Base-by-base conservation (phyloP, 306 rosid genomes). In the Cucumis melo region DNA sequence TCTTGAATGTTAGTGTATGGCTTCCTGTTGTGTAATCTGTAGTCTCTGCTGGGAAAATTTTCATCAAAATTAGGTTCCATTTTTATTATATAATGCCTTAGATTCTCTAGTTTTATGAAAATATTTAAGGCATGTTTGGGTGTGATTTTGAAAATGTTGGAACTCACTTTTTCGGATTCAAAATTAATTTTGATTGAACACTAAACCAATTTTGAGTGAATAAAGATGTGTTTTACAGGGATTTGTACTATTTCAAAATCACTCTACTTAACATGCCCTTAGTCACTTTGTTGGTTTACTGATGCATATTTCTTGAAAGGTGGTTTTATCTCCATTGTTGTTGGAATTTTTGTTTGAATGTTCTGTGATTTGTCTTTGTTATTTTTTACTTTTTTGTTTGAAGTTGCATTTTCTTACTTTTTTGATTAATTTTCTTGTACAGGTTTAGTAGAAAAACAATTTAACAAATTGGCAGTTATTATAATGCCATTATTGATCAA, bases 221-320 rank as follows among this genome's bases (percentile, higher is more conserved):
- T 38, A 38, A 38, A 7, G 41, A 38, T 38, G 41, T 38, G 41
- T 38, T 38, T 38, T 5, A 38, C 7, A 38, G 41, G 0, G 41
- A 38, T 38, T 38, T 38, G 7, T 5, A 38, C 41, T 38, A 38
- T 38, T 38, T 38, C 8, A 38, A 32, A 32, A 32, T 32, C 36
- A 38, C 41, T 38, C 41, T 27, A 0, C 8, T 7, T 5, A 38
- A 38, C 48, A 42, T 42, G 51, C 5, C 15, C 51, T 46, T 46
- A 44, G 54, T 48, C 54, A 13, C 54, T 48, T 48, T n/a, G 61
- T 7, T 9, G 61, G 61, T 56, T 56, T 9, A 56, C 9, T 5
- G 24, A 5, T 1, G 24, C 12, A 20, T 1, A 20, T 19, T 90
- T 90, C 81, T 75, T 93, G 60, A 88, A 79, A 73, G 90, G 93